Conservation (phyloP, 805 yeast genomes). For the Cyberlindnera xishuangbannaensis region DNA sequence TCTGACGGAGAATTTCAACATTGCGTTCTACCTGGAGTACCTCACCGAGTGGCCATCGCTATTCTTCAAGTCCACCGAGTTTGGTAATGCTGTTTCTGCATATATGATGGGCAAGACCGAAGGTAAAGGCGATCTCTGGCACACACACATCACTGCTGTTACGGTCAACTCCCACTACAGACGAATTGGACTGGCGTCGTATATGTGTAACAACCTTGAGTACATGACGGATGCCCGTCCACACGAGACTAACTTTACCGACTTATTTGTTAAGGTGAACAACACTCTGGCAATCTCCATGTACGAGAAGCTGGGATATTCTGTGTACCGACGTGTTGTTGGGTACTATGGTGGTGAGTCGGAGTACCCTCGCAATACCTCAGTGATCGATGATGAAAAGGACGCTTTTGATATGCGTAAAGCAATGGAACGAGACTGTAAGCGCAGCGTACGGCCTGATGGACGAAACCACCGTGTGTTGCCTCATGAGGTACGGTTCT, state of each 20-base stretch:
- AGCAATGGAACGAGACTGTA: slow-evolving; percentile 50
- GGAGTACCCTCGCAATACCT: slow-evolving; percentile 32
- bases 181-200: slow-evolving; percentile 79
- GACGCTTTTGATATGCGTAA: slow-evolving; percentile 91
- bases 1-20: slow-evolving; percentile 85
- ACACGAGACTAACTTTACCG: slow-evolving; percentile 77
- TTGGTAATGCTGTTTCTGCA: slow-evolving; percentile 42
- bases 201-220: slow-evolving; percentile 68
- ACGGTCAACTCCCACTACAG: slow-evolving; percentile 81
- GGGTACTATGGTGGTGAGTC: slow-evolving; percentile 74
- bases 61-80: slow-evolving; percentile 67
- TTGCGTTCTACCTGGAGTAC: slow-evolving; percentile 80
- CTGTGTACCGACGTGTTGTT: slow-evolving; percentile 78
- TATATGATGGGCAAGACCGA: slow-evolving; percentile 97
- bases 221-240: slow-evolving; percentile 72
- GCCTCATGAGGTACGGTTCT: slow-evolving; percentile 65
- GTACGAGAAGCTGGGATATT: slow-evolving; percentile 83
- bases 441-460: slow-evolving; percentile 47
- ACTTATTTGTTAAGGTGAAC: slow-evolving; percentile 85
- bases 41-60: slow-evolving; percentile 83
- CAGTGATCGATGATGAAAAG: slow-evolving; percentile 50
- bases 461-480: slow-evolving; percentile 56
- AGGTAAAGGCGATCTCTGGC: slow-evolving; percentile 84
- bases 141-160: slow-evolving; percentile 93
- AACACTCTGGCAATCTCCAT: slow-evolving; percentile 73